A percentile compares a stretch with the other conserved stretches of the same genome.
phyloP scores from a whole-genome alignment of 2,329 filamentous ascomycete species.

The Aspergillus sp. region DNA sequence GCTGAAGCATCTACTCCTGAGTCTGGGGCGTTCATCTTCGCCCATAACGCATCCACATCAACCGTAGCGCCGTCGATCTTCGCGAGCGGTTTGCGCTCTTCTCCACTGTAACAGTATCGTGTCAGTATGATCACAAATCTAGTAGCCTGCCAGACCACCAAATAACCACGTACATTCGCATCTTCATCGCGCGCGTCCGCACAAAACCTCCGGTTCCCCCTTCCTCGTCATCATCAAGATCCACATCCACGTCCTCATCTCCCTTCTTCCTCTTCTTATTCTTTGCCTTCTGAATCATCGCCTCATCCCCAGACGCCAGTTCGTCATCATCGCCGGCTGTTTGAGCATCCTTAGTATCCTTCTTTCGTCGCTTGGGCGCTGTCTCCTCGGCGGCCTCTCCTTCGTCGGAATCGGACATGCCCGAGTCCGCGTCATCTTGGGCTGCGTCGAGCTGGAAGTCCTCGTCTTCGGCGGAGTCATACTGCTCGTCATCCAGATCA shows the following conservation, averaged over 20 bases:
- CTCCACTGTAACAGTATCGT: slow-evolving; percentile 36
- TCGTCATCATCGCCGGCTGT: slow-evolving; percentile 32
- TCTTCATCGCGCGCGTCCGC: slow-evolving; percentile 56
- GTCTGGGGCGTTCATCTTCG: slow-evolving; percentile 49
- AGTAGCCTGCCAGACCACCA: not conserved
- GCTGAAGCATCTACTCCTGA: slow-evolving; percentile 16
- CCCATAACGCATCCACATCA: slow-evolving; percentile 59
- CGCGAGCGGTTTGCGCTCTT: slow-evolving; percentile 51
- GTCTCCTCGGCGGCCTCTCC: slow-evolving; percentile 25
- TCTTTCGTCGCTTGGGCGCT: slow-evolving; percentile 39
- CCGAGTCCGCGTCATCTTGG: slow-evolving; percentile 37
- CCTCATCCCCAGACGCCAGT: slow-evolving; percentile 59
- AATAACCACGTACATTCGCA: slow-evolving; percentile 43
- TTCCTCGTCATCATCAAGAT: slow-evolving; percentile 31
- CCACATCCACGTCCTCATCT: slow-evolving; percentile 42
- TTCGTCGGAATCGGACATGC: slow-evolving; percentile 31
- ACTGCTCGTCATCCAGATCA: slow-evolving; percentile 37
- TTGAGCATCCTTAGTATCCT: slow-evolving; percentile 23
- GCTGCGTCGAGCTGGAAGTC: slow-evolving; percentile 40
- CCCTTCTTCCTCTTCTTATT: slow-evolving; percentile 41
- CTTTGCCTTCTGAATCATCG: slow-evolving; percentile 54
- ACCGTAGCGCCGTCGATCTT: slow-evolving; percentile 55
- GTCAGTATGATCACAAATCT: not conserved
- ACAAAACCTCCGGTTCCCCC: slow-evolving; percentile 55
- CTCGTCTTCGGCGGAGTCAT: slow-evolving; percentile 43